Evolutionary conservation across 176 grass and related monocot genomes (phyloP), one percentile per base, ranked within the genome.

Genomic region (Paspalum vaginatum): DNA sequence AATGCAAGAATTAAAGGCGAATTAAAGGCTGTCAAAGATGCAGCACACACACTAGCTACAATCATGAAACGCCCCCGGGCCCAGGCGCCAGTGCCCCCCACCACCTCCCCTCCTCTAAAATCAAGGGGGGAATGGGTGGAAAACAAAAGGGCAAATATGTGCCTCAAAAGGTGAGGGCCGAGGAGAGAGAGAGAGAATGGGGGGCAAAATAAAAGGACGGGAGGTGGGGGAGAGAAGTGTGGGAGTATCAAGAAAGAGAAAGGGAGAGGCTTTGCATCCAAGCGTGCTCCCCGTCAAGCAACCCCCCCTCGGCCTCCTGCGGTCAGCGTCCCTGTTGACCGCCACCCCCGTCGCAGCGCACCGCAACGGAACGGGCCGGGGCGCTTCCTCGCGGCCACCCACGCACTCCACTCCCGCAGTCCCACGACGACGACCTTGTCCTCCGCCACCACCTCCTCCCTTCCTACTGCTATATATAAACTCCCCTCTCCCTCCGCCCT

Each of bases 211-310:
- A 42, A 47, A 81, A 37, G 43, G 64, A 20, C 1, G 6, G 26
- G 55, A 42, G 64, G 43, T 15, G 27, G 73, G 73, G 41, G 27
- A 37, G 4, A 1, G 79, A 46, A n/a, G 2, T 16, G 11, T 45
- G 87, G 63, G 87, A 70, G 87, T 68, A 89, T 76, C 87, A 89
- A 85, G 87, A 81, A 85, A 89, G 83, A 85, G 87, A 81, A 85
- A 89, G 83, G 42, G 21, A 0, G 78, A 85, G 87, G 78, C 83
- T 89, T 85, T 85, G 78, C 42, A 54, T 72, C 83, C 78, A 81
- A 81, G 83, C 78, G 88, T 89, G 83, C 88, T 89, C 83, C 87
- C 87, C 21, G 22, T 20, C 65, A 85, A 89, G 87, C 87, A 89
- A 89, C 60, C 79, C 70, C 70, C 38, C 57, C 17, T 1, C 13